phyloP scores from a whole-genome alignment of 2,329 filamentous ascomycete species.

The Colletotrichum liriopes region DNA sequence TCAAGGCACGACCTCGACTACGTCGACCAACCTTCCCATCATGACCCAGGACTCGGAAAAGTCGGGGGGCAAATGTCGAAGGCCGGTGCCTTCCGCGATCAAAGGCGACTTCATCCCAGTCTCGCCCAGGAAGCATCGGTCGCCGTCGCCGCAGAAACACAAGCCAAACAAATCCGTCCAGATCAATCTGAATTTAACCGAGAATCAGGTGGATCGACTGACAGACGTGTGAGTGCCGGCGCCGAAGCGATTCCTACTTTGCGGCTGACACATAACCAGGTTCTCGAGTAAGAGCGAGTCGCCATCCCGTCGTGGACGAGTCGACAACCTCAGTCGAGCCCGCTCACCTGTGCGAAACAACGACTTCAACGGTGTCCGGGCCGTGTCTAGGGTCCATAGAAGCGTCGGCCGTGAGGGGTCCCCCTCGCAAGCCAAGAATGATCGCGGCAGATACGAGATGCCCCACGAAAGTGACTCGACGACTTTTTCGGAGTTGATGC shows the following conservation, averaged over 20 bases:
- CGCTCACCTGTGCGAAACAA: conserved; percentile 45
- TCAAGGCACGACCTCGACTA: conserved; percentile 15
- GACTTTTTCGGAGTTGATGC: conserved; percentile 41
- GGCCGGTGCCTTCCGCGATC: conserved; percentile 46
- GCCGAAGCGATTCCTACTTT: background rate
- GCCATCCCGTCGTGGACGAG: conserved; percentile 46
- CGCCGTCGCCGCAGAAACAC: conserved; percentile 55
- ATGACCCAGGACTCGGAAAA: conserved; percentile 27
- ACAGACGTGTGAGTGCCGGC: conserved; percentile 59
- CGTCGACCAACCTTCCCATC: conserved; percentile 19
- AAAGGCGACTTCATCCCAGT: conserved; percentile 57
- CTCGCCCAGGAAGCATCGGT: conserved; percentile 52
- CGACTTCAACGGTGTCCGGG: conserved; percentile 16
- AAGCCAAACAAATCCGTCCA: conserved; percentile 57
- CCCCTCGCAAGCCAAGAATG: background rate
- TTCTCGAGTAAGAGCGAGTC: conserved; percentile 53
- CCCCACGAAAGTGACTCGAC: conserved; percentile 27
- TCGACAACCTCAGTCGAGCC: conserved; percentile 42
- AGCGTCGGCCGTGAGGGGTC: background rate
- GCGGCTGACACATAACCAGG: conserved; percentile 46
- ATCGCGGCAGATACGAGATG: conserved; percentile 6
- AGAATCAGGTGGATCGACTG: conserved; percentile 64
- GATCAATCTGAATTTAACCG: conserved; percentile 65
- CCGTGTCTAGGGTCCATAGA: conserved; percentile 5
- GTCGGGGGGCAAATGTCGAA: conserved; percentile 31